Conservation (phyloP, 345 rosid species). For the Stellera chamaejasme region DNA sequence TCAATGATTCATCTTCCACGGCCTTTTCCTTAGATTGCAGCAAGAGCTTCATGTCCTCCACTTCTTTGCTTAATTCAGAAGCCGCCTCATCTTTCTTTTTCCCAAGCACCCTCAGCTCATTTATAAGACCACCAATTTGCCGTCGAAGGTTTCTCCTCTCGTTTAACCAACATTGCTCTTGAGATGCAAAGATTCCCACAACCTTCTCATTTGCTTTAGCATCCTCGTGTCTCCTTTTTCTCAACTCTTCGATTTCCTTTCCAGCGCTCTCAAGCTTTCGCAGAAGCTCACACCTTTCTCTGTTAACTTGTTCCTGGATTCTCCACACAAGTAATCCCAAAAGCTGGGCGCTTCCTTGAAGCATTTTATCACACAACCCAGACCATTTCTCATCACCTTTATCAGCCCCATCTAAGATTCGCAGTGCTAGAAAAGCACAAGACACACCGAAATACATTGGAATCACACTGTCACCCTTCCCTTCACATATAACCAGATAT, state of each 20-base stretch:
- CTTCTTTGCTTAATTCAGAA: slow-evolving; percentile 34
- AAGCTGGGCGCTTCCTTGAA: slow-evolving; percentile 54
- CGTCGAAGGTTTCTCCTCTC: slow-evolving; percentile 57
- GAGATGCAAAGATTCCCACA: slow-evolving; percentile 72
- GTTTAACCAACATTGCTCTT: slow-evolving; percentile 75
- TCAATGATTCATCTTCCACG: slow-evolving; percentile 45
- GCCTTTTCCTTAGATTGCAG: slow-evolving; percentile 47
- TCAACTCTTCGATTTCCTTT: slow-evolving; percentile 48
- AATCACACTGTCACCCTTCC: slow-evolving; percentile 31
- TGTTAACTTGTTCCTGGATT: slow-evolving; percentile 34
- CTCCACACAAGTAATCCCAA: slow-evolving; percentile 68
- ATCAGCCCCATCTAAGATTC: slow-evolving; percentile 28
- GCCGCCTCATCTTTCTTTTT: slow-evolving; percentile 38
- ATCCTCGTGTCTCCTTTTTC: slow-evolving; percentile 61
- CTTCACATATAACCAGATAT: slow-evolving; percentile 19
- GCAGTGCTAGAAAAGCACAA: slow-evolving; percentile 52
- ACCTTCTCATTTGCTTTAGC: slow-evolving; percentile 95
- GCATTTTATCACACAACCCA: slow-evolving; percentile 44
- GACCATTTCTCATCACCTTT: slow-evolving; percentile 43
- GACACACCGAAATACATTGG: slow-evolving; percentile 64
- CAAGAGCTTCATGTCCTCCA: slow-evolving; percentile 48
- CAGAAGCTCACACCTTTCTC: slow-evolving; percentile 27
- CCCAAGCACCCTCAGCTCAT: slow-evolving; percentile 40
- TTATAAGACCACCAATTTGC: slow-evolving; percentile 53
- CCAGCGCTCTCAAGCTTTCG: slow-evolving; percentile 47